Conservation (phyloP, 768 basidiomycete genomes). For the Psilocybe cyanescens region DNA sequence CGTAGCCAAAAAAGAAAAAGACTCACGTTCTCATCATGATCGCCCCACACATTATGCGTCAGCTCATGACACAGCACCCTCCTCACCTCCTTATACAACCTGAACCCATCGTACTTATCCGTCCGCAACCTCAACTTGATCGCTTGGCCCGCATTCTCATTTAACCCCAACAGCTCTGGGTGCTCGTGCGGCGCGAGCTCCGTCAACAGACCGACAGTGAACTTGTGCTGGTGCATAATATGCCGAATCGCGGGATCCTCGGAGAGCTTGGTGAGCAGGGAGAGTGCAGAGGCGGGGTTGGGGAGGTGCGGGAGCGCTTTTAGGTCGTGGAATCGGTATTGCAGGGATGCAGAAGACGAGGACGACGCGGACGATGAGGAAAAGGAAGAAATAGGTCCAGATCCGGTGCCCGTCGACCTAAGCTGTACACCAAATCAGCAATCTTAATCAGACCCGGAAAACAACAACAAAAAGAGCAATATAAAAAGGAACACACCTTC, state of each 20-base stretch:
- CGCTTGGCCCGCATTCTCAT: constrained; percentile 60
- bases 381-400: constrained; percentile 24
- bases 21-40: constrained; percentile 75
- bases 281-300: constrained; percentile 56
- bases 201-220: constrained; percentile 70
- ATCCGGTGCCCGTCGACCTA: constrained; percentile 53
- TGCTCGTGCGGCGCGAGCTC: constrained; percentile 82
- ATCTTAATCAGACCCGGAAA: neutral
- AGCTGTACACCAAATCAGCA: constrained; percentile 36
- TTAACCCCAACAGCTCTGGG: constrained; percentile 70
- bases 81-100: constrained; percentile 64
- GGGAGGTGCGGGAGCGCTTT: constrained; percentile 69
- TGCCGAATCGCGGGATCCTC: constrained; percentile 73
- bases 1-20: neutral
- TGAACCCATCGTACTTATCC: constrained; percentile 73
- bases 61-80: constrained; percentile 79
- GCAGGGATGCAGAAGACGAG: constrained; percentile 36
- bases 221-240: constrained; percentile 71
- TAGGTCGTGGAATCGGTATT: constrained; percentile 68
- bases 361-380: constrained; percentile 15
- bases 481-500: constrained; percentile 49
- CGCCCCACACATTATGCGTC: constrained; percentile 74
- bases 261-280: constrained; percentile 59
- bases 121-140: constrained; percentile 76
- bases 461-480: neutral